Conservation (phyloP, 1,284 basidiomycete genomes). For the Irpex rosettiformis region DNA sequence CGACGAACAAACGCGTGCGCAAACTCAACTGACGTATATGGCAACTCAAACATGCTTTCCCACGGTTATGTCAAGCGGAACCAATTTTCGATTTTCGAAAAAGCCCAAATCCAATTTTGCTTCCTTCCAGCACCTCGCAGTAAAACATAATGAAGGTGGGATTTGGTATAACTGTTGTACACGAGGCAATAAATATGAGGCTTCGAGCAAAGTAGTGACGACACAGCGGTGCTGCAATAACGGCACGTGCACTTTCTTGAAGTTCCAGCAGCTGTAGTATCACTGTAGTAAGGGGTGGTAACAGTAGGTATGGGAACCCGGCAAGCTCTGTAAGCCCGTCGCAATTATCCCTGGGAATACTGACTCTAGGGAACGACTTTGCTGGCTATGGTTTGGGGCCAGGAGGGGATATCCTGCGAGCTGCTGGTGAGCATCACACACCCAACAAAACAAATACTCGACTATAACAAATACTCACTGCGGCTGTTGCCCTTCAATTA, state of each 20-base stretch:
- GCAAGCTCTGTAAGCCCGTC: too few relatives aligned
- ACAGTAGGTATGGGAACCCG: too few relatives aligned
- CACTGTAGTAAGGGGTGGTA: too few relatives aligned
- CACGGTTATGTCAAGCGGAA: neutral
- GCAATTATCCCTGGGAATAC: neutral
- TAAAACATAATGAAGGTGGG: neutral
- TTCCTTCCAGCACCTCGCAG: neutral
- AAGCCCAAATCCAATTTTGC: neutral
- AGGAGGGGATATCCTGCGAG: neutral
- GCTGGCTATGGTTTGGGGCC: neutral
- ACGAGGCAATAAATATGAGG: too few relatives aligned
- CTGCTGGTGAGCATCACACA: neutral
- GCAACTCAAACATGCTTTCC: neutral
- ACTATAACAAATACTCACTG: neutral
- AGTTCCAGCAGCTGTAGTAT: too few relatives aligned
- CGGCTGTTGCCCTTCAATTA: constrained; percentile 5
- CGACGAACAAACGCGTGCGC: neutral
- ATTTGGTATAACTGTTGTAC: neutral
- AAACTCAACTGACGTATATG: neutral
- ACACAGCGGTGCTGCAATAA: too few relatives aligned
- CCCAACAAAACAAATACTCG: neutral
- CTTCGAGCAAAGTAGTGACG: too few relatives aligned
- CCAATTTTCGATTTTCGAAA: neutral
- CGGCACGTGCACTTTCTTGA: too few relatives aligned
- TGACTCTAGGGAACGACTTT: neutral